phyloP scores from a whole-genome alignment of 441 rosid species.

The Viola pubescens region DNA sequence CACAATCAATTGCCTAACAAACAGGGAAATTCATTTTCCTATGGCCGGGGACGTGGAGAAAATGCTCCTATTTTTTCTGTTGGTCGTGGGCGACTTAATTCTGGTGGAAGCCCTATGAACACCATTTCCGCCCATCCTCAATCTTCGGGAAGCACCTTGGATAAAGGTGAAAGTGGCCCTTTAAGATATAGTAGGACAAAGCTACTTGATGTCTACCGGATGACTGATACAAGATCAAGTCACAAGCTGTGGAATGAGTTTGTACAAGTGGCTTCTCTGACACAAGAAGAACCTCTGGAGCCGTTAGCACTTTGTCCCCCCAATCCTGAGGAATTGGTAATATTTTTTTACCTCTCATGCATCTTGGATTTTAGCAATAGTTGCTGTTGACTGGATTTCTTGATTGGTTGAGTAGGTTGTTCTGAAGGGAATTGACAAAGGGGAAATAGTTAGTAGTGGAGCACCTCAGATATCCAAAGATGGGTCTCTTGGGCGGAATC shows the following conservation, averaged over 20 bases:
- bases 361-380: slow-evolving; percentile 12
- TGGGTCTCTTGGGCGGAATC: slow-evolving; percentile 50
- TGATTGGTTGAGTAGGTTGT: slow-evolving; percentile 39
- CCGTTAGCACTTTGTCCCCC: slow-evolving; percentile 79
- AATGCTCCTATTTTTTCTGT: slow-evolving; percentile 43
- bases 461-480: slow-evolving; percentile 83
- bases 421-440: slow-evolving; percentile 80
- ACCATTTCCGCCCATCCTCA: slow-evolving; percentile 37
- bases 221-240: slow-evolving; percentile 41
- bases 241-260: slow-evolving; percentile 45
- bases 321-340: slow-evolving; percentile 75
- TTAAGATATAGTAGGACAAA: slow-evolving; percentile 73
- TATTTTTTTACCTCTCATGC: slow-evolving; percentile 1
- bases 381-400: slow-evolving; percentile 19
- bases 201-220: slow-evolving; percentile 66
- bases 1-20: slow-evolving; percentile 53
- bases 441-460: slow-evolving; percentile 77
- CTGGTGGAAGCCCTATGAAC: slow-evolving; percentile 46
- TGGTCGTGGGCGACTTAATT: slow-evolving; percentile 56
- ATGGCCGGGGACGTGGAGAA: slow-evolving; percentile 71
- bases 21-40: slow-evolving; percentile 50
- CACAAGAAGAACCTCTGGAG: slow-evolving; percentile 57
- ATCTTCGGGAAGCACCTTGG: slow-evolving; percentile 33
- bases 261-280: slow-evolving; percentile 66
- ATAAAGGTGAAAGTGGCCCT: slow-evolving; percentile 52